These are phyloP conservation scores for Aspergillus diversus DNA, from an alignment of 495 filamentous ascomycete species.

Conservation along the genomic window DNA sequence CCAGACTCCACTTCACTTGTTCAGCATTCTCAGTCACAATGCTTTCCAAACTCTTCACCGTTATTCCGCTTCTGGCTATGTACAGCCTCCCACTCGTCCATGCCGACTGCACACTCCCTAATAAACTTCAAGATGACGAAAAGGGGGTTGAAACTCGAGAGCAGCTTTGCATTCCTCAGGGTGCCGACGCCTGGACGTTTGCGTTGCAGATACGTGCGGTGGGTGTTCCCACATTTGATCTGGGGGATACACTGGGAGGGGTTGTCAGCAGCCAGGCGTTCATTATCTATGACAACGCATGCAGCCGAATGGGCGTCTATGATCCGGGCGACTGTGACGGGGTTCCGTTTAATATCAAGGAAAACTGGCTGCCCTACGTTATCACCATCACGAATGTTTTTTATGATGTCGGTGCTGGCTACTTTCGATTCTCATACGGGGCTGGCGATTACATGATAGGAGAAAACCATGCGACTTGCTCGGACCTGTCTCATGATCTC, in stretches of 20 bases:
- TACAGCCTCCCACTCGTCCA: background rate
- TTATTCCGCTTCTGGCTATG: background rate
- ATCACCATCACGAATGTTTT: background rate
- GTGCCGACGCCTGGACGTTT: background rate
- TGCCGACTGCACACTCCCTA: background rate
- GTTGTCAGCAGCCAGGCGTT: background rate
- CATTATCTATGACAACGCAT: constrained; percentile 5
- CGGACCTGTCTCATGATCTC: background rate
- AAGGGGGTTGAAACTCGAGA: background rate
- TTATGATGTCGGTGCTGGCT: background rate
- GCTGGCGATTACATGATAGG: background rate
- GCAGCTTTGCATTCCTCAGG: background rate
- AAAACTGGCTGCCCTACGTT: background rate
- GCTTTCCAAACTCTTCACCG: background rate
- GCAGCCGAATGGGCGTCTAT: background rate
- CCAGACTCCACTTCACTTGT: background rate
- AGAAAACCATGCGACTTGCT: background rate
- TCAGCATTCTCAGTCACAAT: background rate
- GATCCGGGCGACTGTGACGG: background rate
- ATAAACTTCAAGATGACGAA: background rate
- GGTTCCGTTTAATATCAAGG: background rate
- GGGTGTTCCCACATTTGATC: background rate
- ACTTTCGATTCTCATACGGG: background rate
- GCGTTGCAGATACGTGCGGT: background rate
- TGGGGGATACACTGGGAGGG: background rate